Base-by-base conservation (phyloP, 2,329 filamentous ascomycete species). In the Cordyceps cicadae region DNA sequence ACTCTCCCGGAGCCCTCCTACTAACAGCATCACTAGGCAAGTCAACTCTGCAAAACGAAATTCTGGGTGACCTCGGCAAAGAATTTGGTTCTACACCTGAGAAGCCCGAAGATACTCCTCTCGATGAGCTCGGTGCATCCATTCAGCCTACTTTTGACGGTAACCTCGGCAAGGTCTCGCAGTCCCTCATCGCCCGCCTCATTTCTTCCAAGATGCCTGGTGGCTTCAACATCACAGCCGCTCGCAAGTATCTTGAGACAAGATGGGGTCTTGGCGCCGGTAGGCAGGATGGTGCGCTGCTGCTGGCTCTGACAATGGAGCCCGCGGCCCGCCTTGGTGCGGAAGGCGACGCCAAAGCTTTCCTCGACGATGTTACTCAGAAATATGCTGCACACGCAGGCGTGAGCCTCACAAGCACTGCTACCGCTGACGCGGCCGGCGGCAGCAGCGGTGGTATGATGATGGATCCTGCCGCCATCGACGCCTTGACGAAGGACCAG, bases 71-170 rank as follows among this genome's bases (percentile, higher is more conserved):
- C 72, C 79, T 99, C 65, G 93, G 93, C 73, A 99, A 97, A 75
- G 94, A 99, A 77, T 99, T 99, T 69, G 94, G 94, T 62, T 96
- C 92, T 14, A 97, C 94, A 17, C 94, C 94, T 60, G 94, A 99
- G 74, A 97, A 97, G 80, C 93, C 94, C 57, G 94, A 99, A 83
- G 94, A 99, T 75, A 95, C 89, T 50, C 94, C 94, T 64, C 82
- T 99, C 51, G 94, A 99, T 74, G 94, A 99, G 77, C 83, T 99
- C 63, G 90, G 92, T 79, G 91, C 90, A 59, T 82, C 94, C 9
- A 96, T 99, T 89, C 94, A 99, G 77, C 87, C 90, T 52, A 97
- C 93, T n/a, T 99, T 99, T 79, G 94, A 97, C 77, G 94, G 94
- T 68, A 93, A 96, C 77, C 86, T 99, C 63, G 94, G 94, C 75